Conservation (phyloP, 306 rosid genomes). For the Quercus gilva region DNA sequence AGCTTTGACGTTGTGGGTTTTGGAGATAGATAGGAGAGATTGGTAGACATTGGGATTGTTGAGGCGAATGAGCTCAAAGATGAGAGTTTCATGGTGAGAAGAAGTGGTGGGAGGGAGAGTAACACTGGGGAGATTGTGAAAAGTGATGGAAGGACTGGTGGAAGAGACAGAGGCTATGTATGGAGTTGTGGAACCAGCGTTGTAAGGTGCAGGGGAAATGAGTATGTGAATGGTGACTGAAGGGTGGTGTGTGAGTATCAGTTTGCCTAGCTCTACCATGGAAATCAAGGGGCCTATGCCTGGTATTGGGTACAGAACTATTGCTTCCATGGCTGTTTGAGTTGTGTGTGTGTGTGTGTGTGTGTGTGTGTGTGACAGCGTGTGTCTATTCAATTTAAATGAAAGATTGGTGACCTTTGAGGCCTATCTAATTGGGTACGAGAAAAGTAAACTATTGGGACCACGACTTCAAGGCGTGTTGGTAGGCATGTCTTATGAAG, state of each 20-base stretch:
- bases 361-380: not conserved
- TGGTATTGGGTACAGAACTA: slow-evolving; percentile 38
- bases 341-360: not conserved
- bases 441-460: no score
- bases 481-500: no score
- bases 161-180: slow-evolving; percentile 36
- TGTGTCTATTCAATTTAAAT: no score
- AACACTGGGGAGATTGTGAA: slow-evolving; percentile 30
- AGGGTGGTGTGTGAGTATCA: slow-evolving; percentile 29
- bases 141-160: slow-evolving; percentile 27
- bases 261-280: slow-evolving; percentile 37
- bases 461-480: no score
- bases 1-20: slow-evolving; percentile 24
- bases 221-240: slow-evolving; percentile 33
- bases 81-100: slow-evolving; percentile 25
- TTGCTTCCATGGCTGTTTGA: not conserved
- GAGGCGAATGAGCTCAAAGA: slow-evolving; percentile 26
- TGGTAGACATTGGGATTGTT: slow-evolving; percentile 18
- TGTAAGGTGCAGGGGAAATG: slow-evolving; percentile 36
- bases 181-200: slow-evolving; percentile 18
- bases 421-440: no score
- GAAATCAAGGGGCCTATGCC: slow-evolving; percentile 33
- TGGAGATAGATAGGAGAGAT: slow-evolving; percentile 15
- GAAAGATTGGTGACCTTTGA: no score
- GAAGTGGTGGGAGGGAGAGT: slow-evolving; percentile 20